Evolutionary conservation across 1,284 basidiomycete species (phyloP).

Genomic region (Flammula alnicola): DNA sequence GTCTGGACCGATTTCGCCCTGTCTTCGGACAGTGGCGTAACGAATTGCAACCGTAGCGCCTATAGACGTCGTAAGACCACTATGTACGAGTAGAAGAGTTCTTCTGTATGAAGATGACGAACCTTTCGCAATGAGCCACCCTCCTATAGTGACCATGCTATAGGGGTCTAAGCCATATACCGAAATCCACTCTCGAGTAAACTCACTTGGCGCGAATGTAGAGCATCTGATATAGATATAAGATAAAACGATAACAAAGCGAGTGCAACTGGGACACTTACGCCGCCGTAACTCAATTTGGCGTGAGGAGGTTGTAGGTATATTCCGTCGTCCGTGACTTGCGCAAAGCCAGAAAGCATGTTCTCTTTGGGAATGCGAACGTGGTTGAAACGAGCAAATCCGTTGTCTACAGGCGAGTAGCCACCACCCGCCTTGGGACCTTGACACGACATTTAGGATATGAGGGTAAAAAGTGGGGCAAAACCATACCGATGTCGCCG

Average conservation of each 20-base stretch:
- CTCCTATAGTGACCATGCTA: slow-evolving; percentile 67
- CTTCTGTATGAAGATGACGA: no score
- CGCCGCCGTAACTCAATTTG: slow-evolving; percentile 80
- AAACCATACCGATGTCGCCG: slow-evolving; percentile 80
- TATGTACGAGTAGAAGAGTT: no score
- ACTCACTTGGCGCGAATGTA: slow-evolving; percentile 62
- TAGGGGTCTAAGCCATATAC: not conserved
- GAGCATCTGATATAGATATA: slow-evolving; percentile 57
- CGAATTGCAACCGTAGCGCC: slow-evolving; percentile 76
- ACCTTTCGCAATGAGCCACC: slow-evolving; percentile 58
- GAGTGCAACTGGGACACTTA: no score
- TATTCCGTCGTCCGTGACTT: slow-evolving; percentile 67
- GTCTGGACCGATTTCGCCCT: slow-evolving; percentile 56
- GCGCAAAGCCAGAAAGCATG: slow-evolving; percentile 80
- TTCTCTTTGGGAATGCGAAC: slow-evolving; percentile 75
- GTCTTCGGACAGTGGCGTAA: slow-evolving; percentile 75
- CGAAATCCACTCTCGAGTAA: not conserved
- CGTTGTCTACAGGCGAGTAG: slow-evolving; percentile 66
- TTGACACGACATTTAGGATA: slow-evolving; percentile 26
- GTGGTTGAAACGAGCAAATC: slow-evolving; percentile 71
- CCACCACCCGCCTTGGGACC: slow-evolving; percentile 70
- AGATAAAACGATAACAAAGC: not conserved
- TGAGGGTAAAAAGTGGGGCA: not conserved
- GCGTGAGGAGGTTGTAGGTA: slow-evolving; percentile 75
- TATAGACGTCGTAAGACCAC: slow-evolving; percentile 31